Conservation (phyloP, 2,329 filamentous ascomycete genomes). For the Knoxdaviesia capensis region DNA sequence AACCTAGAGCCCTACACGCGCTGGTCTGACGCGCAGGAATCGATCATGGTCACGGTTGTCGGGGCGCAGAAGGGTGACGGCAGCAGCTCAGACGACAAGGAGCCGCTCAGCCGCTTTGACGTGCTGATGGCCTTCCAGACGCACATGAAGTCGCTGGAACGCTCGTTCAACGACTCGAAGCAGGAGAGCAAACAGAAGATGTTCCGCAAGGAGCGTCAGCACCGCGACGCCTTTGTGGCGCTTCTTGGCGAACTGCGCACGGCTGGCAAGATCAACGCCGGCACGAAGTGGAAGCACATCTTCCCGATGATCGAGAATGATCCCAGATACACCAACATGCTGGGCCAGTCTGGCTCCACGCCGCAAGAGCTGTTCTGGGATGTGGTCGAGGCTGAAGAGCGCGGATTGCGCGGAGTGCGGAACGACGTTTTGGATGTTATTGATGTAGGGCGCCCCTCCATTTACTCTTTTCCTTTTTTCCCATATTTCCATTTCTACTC, state of each 20-base stretch:
- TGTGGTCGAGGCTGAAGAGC: constrained; percentile 80
- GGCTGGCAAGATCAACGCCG: constrained; percentile 69
- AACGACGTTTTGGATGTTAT: constrained; percentile 78
- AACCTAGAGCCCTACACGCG: constrained; percentile 83
- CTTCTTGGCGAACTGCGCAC: constrained; percentile 56
- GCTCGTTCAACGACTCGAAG: constrained; percentile 73
- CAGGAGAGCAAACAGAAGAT: constrained; percentile 74
- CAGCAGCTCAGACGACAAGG: constrained; percentile 52
- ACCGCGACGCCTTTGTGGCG: constrained; percentile 59
- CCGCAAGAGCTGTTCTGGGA: constrained; percentile 95
- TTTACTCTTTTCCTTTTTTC: background rate
- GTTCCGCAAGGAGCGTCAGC: constrained; percentile 64
- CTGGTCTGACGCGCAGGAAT: constrained; percentile 75
- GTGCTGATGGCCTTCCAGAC: constrained; percentile 84
- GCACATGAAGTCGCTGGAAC: constrained; percentile 83
- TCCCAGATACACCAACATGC: constrained; percentile 62
- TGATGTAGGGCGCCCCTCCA: constrained; percentile 38
- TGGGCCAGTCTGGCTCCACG: constrained; percentile 66
- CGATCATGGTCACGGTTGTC: constrained; percentile 25
- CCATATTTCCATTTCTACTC: constrained; percentile 4
- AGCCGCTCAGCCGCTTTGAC: constrained; percentile 69
- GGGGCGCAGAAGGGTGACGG: background rate
- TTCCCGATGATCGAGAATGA: constrained; percentile 58
- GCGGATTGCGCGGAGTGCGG: constrained; percentile 57
- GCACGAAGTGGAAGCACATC: constrained; percentile 76